A percentile compares a stretch with the other conserved stretches of the same genome.
These are phyloP conservation scores for Ampelocalamus luodianensis DNA, from an alignment of 176 grass and related monocot species.

Conservation along the genomic window DNA sequence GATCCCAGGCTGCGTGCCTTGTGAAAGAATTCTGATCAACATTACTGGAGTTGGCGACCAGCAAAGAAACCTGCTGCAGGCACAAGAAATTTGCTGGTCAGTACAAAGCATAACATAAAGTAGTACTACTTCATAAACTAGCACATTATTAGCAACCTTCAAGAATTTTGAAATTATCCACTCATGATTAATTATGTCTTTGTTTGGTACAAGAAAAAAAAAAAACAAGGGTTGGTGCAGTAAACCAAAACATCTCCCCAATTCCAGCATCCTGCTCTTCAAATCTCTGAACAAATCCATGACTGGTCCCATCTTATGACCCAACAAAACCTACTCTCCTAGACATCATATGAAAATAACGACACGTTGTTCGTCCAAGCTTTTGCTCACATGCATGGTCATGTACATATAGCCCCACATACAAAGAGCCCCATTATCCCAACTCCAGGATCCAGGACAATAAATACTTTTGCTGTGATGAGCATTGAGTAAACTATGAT, in stretches of 20 bases:
- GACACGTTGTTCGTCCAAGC: neutral
- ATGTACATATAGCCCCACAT: neutral
- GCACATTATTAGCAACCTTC: neutral
- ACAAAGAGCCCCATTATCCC: neutral
- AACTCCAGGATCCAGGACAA: neutral
- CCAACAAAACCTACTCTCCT: neutral
- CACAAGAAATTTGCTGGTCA: too few species aligned
- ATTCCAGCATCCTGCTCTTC: neutral
- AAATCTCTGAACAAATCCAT: neutral
- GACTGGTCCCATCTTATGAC: neutral
- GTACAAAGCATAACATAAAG: too few species aligned
- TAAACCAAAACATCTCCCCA: neutral
- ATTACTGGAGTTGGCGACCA: too few species aligned
- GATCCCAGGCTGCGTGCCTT: too few species aligned
- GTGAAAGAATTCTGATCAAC: too few species aligned
- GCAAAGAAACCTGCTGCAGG: too few species aligned
- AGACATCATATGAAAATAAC: neutral
- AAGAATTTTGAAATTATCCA: neutral
- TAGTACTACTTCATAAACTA: neutral
- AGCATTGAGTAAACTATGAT: too few species aligned
- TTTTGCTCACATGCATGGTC: slow-evolving; percentile 4
- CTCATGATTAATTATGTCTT: neutral
- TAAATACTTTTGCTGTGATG: neutral
- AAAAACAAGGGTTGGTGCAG: neutral
- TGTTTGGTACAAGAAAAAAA: neutral